Conservation (phyloP, 2,329 filamentous ascomycete species). For the Phyllosticta citribraziliensis region DNA sequence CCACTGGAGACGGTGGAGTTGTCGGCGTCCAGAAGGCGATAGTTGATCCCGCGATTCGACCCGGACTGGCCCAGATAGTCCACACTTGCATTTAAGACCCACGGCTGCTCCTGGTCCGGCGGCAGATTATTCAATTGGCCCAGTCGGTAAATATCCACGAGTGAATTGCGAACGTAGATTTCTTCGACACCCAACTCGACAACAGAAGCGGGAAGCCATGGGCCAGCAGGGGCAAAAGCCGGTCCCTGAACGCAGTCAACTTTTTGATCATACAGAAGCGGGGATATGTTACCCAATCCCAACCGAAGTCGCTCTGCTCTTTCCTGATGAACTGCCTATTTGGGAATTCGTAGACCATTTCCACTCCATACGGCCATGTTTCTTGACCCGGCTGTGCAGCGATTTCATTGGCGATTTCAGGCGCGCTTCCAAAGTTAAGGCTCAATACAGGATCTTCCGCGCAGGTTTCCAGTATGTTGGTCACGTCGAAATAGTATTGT, state of each 20-base stretch:
- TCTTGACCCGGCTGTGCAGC: constrained; percentile 40
- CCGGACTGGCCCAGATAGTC: constrained; percentile 46
- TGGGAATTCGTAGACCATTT: constrained; percentile 41
- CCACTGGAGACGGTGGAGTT: constrained; percentile 32
- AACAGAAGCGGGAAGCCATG: constrained; percentile 51
- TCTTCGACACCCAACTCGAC: constrained; percentile 39
- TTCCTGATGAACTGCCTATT: constrained; percentile 50
- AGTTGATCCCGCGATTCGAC: constrained; percentile 33
- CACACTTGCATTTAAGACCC: constrained; percentile 52
- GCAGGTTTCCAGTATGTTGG: constrained; percentile 36
- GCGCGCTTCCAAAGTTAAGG: constrained; percentile 49
- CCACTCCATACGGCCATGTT: constrained; percentile 41
- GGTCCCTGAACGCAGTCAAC: constrained; percentile 33
- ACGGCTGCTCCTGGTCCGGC: constrained; percentile 47
- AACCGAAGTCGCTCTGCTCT: constrained; percentile 54
- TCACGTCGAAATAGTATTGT: constrained; percentile 51
- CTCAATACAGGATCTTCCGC: constrained; percentile 28
- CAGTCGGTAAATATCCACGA: constrained; percentile 50
- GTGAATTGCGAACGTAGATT: constrained; percentile 42
- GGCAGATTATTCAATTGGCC: constrained; percentile 50
- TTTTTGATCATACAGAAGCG: background rate
- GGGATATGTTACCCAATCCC: constrained; percentile 35
- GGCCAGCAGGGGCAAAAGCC: constrained; percentile 52
- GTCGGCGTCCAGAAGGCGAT: constrained; percentile 37
- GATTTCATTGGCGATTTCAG: constrained; percentile 43